Evolutionary conservation across 2,329 filamentous ascomycete species (phyloP), one percentile per base, ranked within the genome.

Genomic region (Xylariaceae sp.): DNA sequence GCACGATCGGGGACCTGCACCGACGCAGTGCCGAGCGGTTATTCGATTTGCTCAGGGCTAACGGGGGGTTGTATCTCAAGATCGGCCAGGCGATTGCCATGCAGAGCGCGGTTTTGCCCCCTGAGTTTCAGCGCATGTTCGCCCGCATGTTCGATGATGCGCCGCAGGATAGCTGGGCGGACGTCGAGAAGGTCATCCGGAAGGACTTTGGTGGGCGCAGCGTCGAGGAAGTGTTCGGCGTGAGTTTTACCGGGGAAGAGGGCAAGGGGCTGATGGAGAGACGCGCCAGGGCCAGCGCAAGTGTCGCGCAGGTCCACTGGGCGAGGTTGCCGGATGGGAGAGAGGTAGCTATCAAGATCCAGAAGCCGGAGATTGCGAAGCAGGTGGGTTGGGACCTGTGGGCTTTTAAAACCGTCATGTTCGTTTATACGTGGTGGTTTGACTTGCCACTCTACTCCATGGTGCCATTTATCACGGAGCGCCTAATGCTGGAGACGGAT

Each of bases 61-160:
- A 99, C 79, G 93, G 94, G 55, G 94, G 94, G 0, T 75, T 99
- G 15, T 99, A 97, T 69, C 80, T 97, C 68, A 99, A 99, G 80
- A 97, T 99, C 53, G 94, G 94, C 0, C 94, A 99, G 78, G 94
- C 94, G 4, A 93, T 99, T 62, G 94, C 93, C 11, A 97, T 97
- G 94, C 94, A 99, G 78, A 93, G 89, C 62, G 93, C 93, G 0
- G 86, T 97, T 21, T 76, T 99, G 57, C 94, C 94, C 21, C 90
- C 92, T 0, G 92, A 96, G 72, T 97, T 97, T 65, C 92, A 96
- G 77, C 86, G 87, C 67, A 97, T 97, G 92, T 99, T 99, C 69
- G 81, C 88, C 18, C 83, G 88, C 66, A 97, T 99, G 91, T 99
- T 97, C 70, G 94, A 97, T 70, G 93, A 97, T 76, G 94, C 94